Base-by-base conservation (phyloP, 805 yeast genomes). In the Candida arabinofermentans region DNA sequence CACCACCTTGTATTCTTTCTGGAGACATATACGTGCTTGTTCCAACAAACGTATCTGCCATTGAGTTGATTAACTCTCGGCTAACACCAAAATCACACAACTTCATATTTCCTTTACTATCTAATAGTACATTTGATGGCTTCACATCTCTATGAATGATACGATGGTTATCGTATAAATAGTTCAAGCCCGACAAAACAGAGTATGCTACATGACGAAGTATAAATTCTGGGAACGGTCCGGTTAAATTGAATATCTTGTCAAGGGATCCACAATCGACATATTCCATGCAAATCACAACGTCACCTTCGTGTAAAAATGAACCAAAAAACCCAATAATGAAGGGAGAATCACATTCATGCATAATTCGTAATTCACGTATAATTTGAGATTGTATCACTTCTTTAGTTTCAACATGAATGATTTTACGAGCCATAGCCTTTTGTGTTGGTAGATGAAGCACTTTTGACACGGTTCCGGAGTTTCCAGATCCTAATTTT, bases 1-100 rank as follows among this genome's bases (percentile, higher is more conserved):
- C 82, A 33, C 86, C 87, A 16, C 99, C 99, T 64, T 89, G 96
- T 41, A 93, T 91, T 48, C 99, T 74, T 56, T 93, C 99, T 0
- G 99, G 99, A 1, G 96, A 86, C 95, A 93, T 93, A 60, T 93
- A 93, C 0, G 95, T 88, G 1, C 96, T 88, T 0, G 99, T 93
- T 1, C 99, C 99, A 8, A 93, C 98, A 70, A 93, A 93, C 0
- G 99, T 93, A 56, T 93, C 96, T 0, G 97, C 99, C 44, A 93
- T 76, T 1, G 99, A 93, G 63, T 91, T 89, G 42, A 87, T 86
- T 39, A 93, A 72, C 58, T 89, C 96, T 46, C 96, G 80, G 24
- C 90, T 81, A 6, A 93, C 99, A 18, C 99, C 99, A 67, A 93
- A 93, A 64, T 93, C 99, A 65, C 98, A 90, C 19, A 93, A 72